Evolutionary conservation across 2,329 filamentous ascomycete species (phyloP).

Genomic region (Teratosphaeriaceae sp.): DNA sequence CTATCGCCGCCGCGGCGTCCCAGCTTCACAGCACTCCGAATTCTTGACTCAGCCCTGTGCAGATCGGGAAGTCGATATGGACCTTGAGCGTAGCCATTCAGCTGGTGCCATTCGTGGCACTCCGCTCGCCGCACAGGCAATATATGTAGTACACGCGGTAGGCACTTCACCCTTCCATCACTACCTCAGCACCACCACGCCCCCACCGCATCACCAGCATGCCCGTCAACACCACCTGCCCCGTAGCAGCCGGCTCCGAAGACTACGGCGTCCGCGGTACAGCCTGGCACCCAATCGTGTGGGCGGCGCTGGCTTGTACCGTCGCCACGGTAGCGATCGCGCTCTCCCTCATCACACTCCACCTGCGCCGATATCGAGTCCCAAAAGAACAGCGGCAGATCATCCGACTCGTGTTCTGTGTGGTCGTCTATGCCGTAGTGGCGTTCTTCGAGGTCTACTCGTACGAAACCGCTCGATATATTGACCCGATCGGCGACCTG

Average conservation of each 20-base stretch:
- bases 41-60: no score
- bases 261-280: slow-evolving; percentile 31
- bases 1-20: no score
- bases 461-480: slow-evolving; percentile 23
- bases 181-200: no score
- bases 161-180: no score
- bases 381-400: slow-evolving; percentile 28
- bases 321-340: slow-evolving; percentile 14
- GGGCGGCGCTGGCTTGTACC: slow-evolving; percentile 12
- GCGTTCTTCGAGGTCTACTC: slow-evolving; percentile 19
- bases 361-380: slow-evolving; percentile 22
- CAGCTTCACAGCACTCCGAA: no score
- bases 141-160: no score
- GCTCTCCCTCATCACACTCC: slow-evolving; percentile 18
- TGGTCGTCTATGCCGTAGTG: slow-evolving; percentile 17
- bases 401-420: slow-evolving; percentile 22
- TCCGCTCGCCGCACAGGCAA: no score
- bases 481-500: slow-evolving; percentile 22
- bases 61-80: no score
- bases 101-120: no score
- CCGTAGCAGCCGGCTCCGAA: slow-evolving; percentile 25
- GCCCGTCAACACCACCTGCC: slow-evolving; percentile 10
- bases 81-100: no score
- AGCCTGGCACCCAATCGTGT: slow-evolving; percentile 16
- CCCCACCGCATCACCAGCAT: neutral